Base-by-base conservation (phyloP, 2,329 filamentous ascomycete genomes). In the Diaporthe citri region DNA sequence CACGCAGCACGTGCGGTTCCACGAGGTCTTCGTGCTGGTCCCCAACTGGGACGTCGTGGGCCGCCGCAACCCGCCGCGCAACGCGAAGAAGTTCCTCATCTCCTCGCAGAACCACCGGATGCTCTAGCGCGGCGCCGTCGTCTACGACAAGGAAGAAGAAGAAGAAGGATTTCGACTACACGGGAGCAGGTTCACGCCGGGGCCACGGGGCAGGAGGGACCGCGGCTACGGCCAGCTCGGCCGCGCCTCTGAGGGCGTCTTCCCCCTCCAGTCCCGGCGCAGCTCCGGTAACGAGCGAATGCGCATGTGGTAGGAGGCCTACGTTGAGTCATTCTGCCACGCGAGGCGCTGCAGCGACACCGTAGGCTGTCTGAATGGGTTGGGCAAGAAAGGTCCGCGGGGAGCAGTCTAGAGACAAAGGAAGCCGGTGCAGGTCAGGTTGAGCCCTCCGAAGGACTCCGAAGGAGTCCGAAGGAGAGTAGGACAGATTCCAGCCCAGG, bases 21-120 rank as follows among this genome's bases (percentile, higher is more conserved):
- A 91, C 80, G 95, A 98, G 83, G 93, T 90, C 0, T 93, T 97
- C 81, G 90, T 97, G 34, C 86, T 98, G 72, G 93, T 96, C 51
- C 95, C 95, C 10, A 94, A 95, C 84, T 89, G 91, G 90, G 90
- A 92, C 77, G 84, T 87, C 0, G 86, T 88, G 78, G 86, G 84
- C 6, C 85, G 85, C 72, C 85, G 85, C 73, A 91, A 90, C 77
- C 87, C 89, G 48, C 83, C 88, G 3, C 88, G 88, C 75, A 87
- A 87, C 1, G 79, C 87, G 71, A 72, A 72, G 62, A 87, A 87
- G 78, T 94, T 92, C 88, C 83, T 95, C 74, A 90, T 95, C 78
- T 88, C 92, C 81, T 94, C 91, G 76, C 93, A 95, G 83, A 95
- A 92, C 80, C 95, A 94, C 79, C 88, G 93, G 73, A 84, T 88